A percentile compares a stretch with the other conserved stretches of the same genome.
Evolutionary conservation across 2,329 filamentous ascomycete genomes (phyloP).

Genomic region (Westerdykella aurantiaca): DNA sequence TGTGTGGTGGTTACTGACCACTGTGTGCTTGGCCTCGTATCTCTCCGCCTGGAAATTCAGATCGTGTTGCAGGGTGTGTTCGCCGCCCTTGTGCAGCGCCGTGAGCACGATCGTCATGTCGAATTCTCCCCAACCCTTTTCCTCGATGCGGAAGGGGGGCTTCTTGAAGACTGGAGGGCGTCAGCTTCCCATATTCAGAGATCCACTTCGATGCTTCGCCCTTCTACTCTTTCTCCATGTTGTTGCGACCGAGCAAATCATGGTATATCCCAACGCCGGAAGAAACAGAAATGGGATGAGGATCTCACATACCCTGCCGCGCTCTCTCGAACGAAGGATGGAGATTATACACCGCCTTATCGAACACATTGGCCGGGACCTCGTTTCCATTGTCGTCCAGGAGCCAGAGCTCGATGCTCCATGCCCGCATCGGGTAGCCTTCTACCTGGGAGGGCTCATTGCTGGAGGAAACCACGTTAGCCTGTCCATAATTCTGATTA

Average conservation of each 20-base stretch:
- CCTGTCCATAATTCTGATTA: neutral
- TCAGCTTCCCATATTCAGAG: neutral
- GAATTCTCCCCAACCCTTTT: constrained; percentile 98
- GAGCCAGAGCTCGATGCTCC: constrained; percentile 81
- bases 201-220: neutral
- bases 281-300: neutral
- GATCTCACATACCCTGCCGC: constrained; percentile 63
- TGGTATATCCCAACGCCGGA: constrained; percentile 1
- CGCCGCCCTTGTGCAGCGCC: constrained; percentile 77
- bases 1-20: constrained; percentile 47
- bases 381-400: constrained; percentile 83
- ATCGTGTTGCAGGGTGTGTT: constrained; percentile 76
- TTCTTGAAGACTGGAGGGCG: constrained; percentile 56
- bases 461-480: constrained; percentile 39
- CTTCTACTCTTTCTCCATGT: constrained; percentile 3
- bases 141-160: constrained; percentile 80
- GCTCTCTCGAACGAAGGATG: constrained; percentile 91
- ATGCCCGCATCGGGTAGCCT: constrained; percentile 87
- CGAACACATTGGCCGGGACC: constrained; percentile 76
- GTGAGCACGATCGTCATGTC: constrained; percentile 84
- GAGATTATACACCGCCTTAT: constrained; percentile 86
- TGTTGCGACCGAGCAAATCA: neutral
- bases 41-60: constrained; percentile 78
- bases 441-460: constrained; percentile 75
- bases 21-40: constrained; percentile 76